Evolutionary conservation across 2,329 filamentous ascomycete genomes (phyloP).

Genomic region (Diaporthe sp.): DNA sequence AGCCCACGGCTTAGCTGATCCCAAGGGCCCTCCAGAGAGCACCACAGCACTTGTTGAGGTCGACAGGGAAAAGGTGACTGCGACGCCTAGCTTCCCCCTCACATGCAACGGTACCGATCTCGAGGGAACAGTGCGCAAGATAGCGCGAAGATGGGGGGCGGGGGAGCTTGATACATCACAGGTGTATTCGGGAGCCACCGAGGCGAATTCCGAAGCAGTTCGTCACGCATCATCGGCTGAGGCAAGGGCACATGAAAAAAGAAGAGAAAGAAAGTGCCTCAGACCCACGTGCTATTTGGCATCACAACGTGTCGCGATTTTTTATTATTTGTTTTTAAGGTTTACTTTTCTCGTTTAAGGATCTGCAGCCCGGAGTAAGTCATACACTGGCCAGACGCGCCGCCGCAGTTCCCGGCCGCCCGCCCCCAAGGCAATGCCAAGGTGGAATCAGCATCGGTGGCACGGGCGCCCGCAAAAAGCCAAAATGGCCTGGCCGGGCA

Average conservation of each 20-base stretch:
- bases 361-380: conserved; percentile 28
- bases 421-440: background rate
- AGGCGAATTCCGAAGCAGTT: background rate
- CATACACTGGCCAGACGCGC: conserved; percentile 28
- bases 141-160: background rate
- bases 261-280: background rate
- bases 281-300: background rate
- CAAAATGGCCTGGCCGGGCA: background rate
- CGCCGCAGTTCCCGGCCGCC: background rate
- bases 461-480: background rate
- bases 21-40: conserved; percentile 8
- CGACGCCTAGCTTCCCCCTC: background rate
- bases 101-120: conserved; percentile 17
- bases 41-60: background rate
- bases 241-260: background rate
- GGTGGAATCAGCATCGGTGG: conserved; percentile 3
- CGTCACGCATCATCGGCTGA: background rate
- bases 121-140: background rate
- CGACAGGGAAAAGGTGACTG: background rate
- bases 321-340: conserved; percentile 3
- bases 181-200: conserved; percentile 11
- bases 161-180: background rate
- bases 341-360: conserved; percentile 22
- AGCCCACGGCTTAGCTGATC: background rate
- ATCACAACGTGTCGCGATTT: background rate